Conservation (phyloP, 148 eudicot species). For the Cornus controversa region DNA sequence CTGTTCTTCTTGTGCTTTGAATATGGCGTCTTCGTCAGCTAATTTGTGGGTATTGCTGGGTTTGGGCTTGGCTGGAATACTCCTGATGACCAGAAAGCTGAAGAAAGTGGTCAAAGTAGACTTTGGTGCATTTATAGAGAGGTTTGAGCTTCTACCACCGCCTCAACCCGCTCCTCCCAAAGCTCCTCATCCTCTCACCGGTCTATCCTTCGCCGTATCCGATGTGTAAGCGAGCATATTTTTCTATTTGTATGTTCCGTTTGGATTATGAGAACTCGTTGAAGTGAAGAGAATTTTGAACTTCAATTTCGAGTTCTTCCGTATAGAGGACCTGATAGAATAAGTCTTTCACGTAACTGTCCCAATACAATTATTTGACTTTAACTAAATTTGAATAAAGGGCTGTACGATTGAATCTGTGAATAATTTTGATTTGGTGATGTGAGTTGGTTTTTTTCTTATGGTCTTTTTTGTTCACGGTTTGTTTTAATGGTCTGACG, state of each 20-base stretch:
- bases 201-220: slow-evolving; percentile 78
- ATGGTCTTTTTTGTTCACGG: too few relatives aligned
- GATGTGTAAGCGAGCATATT: slow-evolving; percentile 57
- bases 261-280: not conserved
- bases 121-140: slow-evolving; percentile 73
- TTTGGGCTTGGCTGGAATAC: slow-evolving; percentile 80
- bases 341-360: not conserved
- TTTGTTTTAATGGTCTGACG: not conserved
- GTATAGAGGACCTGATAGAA: not conserved
- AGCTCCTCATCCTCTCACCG: slow-evolving; percentile 86
- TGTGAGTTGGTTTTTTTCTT: not conserved
- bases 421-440: too few relatives aligned
- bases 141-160: slow-evolving; percentile 75
- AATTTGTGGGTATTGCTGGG: slow-evolving; percentile 89
- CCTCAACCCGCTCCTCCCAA: slow-evolving; percentile 98
- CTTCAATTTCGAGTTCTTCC: not conserved
- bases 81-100: slow-evolving; percentile 67
- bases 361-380: not conserved
- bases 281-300: too few relatives aligned
- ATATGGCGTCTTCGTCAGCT: slow-evolving; percentile 67
- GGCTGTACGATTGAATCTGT: not conserved
- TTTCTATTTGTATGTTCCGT: not conserved
- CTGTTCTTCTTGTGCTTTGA: not conserved
- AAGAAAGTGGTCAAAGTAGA: slow-evolving; percentile 64
- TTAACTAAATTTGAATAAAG: not conserved